Conservation (phyloP, 2,329 filamentous ascomycete genomes). For the Penicillium concentricum region DNA sequence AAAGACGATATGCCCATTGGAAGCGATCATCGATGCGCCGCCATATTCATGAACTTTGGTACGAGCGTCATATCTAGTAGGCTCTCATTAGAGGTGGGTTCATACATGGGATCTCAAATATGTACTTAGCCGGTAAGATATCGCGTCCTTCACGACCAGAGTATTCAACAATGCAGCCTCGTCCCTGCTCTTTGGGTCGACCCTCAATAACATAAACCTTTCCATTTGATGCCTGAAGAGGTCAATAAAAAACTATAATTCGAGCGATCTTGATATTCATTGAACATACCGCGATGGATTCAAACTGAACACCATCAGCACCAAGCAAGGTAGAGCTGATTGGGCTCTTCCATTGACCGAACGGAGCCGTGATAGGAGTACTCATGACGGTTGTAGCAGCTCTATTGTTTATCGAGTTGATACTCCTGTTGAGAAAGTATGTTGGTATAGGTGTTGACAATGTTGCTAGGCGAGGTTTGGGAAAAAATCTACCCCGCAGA, state of each 20-base stretch:
- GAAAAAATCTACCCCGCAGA: not conserved
- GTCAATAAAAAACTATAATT: not conserved
- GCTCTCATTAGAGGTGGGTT: not conserved
- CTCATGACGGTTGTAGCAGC: not conserved
- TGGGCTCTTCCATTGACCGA: slow-evolving; percentile 38
- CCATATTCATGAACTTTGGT: slow-evolving; percentile 55
- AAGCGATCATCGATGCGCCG: slow-evolving; percentile 45
- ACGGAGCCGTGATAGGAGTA: slow-evolving; percentile 19
- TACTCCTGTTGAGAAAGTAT: not conserved
- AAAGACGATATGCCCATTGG: slow-evolving; percentile 46
- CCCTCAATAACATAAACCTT: slow-evolving; percentile 33
- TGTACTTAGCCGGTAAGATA: slow-evolving; percentile 26
- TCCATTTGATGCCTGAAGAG: slow-evolving; percentile 8
- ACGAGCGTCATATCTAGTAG: slow-evolving; percentile 41
- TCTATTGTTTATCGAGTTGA: not conserved
- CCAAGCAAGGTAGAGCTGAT: slow-evolving; percentile 24
- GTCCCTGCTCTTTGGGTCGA: slow-evolving; percentile 38
- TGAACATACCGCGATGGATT: slow-evolving; percentile 13
- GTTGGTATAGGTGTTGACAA: not conserved
- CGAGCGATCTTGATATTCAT: not conserved
- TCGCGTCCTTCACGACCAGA: slow-evolving; percentile 3
- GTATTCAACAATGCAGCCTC: slow-evolving; percentile 44
- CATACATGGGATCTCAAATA: slow-evolving; percentile 28
- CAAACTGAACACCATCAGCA: slow-evolving; percentile 22
- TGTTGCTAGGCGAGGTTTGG: not conserved